These are phyloP conservation scores for Bruguiera hainesii DNA, from an alignment of 441 rosid species.

Conservation along the genomic window DNA sequence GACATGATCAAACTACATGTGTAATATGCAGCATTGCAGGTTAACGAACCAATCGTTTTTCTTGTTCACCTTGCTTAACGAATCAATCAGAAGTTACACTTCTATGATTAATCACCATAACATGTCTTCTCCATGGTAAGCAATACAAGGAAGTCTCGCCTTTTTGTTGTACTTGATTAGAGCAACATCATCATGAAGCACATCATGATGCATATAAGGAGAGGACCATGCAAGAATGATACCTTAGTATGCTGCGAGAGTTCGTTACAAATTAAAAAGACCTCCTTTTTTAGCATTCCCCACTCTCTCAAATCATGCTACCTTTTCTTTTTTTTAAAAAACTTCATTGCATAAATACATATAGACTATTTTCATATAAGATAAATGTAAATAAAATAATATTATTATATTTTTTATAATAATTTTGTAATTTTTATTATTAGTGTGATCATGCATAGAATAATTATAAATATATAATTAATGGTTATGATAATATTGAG, in stretches of 20 bases:
- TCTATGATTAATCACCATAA: conserved; percentile 18
- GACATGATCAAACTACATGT: conserved; percentile 24
- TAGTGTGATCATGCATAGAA: too few relatives aligned
- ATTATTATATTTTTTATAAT: too few relatives aligned
- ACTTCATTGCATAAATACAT: too few relatives aligned
- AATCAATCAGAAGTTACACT: conserved; percentile 10
- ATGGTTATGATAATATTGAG: too few relatives aligned
- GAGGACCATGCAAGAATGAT: conserved; percentile 25
- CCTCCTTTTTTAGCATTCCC: conserved; percentile 3
- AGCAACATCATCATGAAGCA: conserved; percentile 31
- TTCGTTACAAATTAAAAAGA: background rate
- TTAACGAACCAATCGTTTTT: too few relatives aligned
- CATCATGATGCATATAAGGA: conserved; percentile 8
- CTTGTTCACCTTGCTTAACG: conserved; percentile 4
- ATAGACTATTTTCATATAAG: too few relatives aligned
- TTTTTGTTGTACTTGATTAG: conserved; percentile 25
- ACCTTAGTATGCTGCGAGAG: conserved; percentile 28
- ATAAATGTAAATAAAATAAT: too few relatives aligned
- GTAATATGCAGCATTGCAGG: background rate
- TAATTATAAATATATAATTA: too few relatives aligned
- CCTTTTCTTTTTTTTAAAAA: too few relatives aligned
- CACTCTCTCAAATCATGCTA: conserved; percentile 22
- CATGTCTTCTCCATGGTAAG: conserved; percentile 24
- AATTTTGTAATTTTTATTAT: too few relatives aligned
- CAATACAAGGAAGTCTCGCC: conserved; percentile 18